A percentile compares a stretch with the other conserved stretches of the same genome.
Conservation (phyloP, 192 early-diverging fungal genomes). For the Entomortierella beljakovae region DNA sequence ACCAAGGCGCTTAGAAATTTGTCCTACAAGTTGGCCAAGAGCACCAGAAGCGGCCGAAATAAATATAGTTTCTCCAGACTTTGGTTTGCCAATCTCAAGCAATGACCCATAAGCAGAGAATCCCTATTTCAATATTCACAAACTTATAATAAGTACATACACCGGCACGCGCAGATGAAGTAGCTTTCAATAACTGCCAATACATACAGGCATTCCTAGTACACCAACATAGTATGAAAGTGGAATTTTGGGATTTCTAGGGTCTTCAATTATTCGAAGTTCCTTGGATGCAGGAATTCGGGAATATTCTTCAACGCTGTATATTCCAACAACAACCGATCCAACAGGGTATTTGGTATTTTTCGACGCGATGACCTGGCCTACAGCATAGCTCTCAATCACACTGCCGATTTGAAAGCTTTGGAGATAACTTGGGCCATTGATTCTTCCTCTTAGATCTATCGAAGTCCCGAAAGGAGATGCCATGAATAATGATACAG, state of each 20-base stretch:
- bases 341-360: constrained; percentile 72
- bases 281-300: constrained; percentile 51
- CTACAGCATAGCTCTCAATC: too few species aligned
- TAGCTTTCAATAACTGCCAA: background rate
- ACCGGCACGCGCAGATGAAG: too few species aligned
- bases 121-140: too few species aligned
- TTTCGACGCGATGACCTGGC: too few species aligned
- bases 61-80: constrained; percentile 87
- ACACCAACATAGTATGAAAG: constrained; percentile 70
- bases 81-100: constrained; percentile 73
- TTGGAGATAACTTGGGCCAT: too few species aligned
- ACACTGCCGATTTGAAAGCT: too few species aligned
- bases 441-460: too few species aligned
- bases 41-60: constrained; percentile 87
- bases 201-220: constrained; percentile 78
- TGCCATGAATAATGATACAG: constrained; percentile 40
- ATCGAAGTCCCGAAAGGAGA: too few species aligned
- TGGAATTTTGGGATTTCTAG: constrained; percentile 58
- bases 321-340: constrained; percentile 73
- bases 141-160: too few species aligned
- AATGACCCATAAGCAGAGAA: constrained; percentile 56
- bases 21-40: constrained; percentile 78
- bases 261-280: constrained; percentile 49
- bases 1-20: constrained; percentile 79
- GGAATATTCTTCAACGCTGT: constrained; percentile 71